Conservation (phyloP, 305 asterid species). For the Lippia alba region DNA sequence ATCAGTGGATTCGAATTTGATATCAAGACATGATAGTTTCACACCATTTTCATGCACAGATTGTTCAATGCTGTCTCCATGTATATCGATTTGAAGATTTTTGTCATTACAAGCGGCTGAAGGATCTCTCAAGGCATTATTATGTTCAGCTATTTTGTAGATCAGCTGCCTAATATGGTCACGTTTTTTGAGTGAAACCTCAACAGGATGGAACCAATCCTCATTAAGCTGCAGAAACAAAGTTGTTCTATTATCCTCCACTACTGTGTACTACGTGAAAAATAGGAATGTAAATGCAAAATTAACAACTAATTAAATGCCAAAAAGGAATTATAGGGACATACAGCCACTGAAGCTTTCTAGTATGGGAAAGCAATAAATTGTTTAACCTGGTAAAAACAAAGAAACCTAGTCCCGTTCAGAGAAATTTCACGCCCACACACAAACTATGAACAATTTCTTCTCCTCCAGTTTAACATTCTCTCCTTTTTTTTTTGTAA, state of each 20-base stretch:
- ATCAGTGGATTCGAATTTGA: constrained; percentile 32
- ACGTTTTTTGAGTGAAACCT: constrained; percentile 77
- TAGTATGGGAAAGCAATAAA: not conserved
- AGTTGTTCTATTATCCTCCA: constrained; percentile 21
- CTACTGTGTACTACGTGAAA: not conserved
- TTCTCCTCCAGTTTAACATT: not conserved
- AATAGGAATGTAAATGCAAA: not conserved
- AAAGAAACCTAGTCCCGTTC: not conserved
- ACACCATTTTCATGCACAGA: constrained; percentile 31
- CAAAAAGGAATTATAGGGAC: not conserved
- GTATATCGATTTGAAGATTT: constrained; percentile 30
- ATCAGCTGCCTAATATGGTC: constrained; percentile 62
- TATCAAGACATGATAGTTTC: constrained; percentile 37
- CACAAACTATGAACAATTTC: not conserved
- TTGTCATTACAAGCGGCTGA: constrained; percentile 33
- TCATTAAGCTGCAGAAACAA: constrained; percentile 61
- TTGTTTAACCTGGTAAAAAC: not conserved
- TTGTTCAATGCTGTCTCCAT: constrained; percentile 34
- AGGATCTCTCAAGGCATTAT: constrained; percentile 44
- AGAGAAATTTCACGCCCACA: not conserved
- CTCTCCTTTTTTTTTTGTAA: not conserved
- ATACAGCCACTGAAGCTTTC: constrained; percentile 22
- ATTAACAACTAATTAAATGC: not conserved
- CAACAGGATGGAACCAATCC: constrained; percentile 82
- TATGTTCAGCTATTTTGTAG: constrained; percentile 45